phyloP scores from a whole-genome alignment of 805 yeast genomes.

The Suhomyces sp. region DNA sequence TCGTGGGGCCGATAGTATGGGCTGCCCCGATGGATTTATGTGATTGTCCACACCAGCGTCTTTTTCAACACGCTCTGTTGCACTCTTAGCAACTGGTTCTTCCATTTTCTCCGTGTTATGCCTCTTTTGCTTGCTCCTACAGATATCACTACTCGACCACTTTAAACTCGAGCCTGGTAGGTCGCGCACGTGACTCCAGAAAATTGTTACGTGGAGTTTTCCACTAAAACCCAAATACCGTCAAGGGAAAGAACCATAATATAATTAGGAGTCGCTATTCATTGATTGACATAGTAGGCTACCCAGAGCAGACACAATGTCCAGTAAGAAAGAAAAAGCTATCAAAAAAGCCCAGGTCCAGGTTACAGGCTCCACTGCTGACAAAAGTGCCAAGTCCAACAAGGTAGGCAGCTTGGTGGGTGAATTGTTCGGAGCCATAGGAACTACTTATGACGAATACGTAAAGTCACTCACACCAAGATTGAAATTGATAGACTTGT shows the following conservation, averaged over 20 bases:
- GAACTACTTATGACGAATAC: constrained; percentile 35
- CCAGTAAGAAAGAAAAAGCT: constrained; percentile 28
- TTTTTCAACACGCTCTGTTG: background rate
- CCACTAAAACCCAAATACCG: background rate
- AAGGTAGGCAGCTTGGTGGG: constrained; percentile 12
- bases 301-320: background rate
- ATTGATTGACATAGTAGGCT: background rate
- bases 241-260: background rate
- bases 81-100: background rate
- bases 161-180: background rate
- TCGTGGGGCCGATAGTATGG: constrained; percentile 1
- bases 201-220: background rate
- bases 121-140: background rate
- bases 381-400: background rate
- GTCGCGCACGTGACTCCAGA: background rate
- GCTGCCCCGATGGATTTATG: background rate
- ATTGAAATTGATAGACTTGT: constrained; percentile 69
- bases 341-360: constrained; percentile 19
- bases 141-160: background rate
- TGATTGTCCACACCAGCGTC: background rate
- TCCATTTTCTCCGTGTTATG: background rate
- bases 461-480: constrained; percentile 38
- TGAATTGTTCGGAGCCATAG: constrained; percentile 29
- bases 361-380: constrained; percentile 6
- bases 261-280: background rate